Conservation (phyloP, 192 early-diverging fungal species). For the Physocladia obscura region DNA sequence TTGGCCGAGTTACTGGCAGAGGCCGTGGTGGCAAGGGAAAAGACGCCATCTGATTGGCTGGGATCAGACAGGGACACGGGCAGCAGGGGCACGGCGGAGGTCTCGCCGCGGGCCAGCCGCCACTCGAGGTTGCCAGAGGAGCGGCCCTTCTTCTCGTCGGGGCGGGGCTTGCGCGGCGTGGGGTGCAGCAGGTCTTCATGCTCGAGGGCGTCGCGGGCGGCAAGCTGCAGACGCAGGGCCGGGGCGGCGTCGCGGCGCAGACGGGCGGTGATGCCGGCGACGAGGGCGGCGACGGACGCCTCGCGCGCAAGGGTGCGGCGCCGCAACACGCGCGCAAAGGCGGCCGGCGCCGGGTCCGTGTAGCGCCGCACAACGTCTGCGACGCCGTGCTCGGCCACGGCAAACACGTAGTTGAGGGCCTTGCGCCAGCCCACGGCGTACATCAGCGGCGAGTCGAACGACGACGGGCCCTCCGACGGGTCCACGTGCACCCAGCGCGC, state of each 20-base stretch:
- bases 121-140: constrained; percentile 35
- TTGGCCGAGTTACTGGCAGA: no score
- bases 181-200: constrained; percentile 10
- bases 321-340: constrained; percentile 7
- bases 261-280: background rate
- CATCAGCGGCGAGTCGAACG: constrained; percentile 39
- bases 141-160: constrained; percentile 22
- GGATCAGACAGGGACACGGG: background rate
- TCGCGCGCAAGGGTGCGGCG: constrained; percentile 31
- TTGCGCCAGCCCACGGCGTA: constrained; percentile 52
- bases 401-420: constrained; percentile 41
- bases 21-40: no score
- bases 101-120: constrained; percentile 35
- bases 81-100: background rate
- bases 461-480: constrained; percentile 29
- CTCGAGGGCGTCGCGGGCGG: constrained; percentile 9
- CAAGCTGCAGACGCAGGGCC: constrained; percentile 11
- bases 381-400: constrained; percentile 27
- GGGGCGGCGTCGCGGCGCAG: background rate
- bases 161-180: background rate
- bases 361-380: constrained; percentile 34
- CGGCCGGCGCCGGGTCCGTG: no score
- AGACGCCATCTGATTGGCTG: no score
- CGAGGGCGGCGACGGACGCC: background rate
- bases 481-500: constrained; percentile 41